phyloP scores from a whole-genome alignment of 768 basidiomycete genomes.

The Naganishia antarctica region DNA sequence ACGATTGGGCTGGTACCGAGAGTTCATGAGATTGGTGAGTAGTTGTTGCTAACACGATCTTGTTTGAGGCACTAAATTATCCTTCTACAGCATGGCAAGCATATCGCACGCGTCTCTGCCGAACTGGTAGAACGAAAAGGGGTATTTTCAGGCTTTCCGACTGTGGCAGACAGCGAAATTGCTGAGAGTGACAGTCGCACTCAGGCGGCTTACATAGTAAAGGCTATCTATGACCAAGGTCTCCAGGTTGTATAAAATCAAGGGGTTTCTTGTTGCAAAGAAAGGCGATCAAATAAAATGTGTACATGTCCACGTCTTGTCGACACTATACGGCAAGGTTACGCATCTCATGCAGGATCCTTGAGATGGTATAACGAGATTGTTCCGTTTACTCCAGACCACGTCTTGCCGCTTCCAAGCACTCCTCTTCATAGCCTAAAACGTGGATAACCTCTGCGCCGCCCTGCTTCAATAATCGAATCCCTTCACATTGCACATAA shows the following conservation, averaged over 20 bases:
- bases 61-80: neutral
- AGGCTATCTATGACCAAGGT: slow-evolving; percentile 20
- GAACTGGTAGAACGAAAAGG: slow-evolving; percentile 8
- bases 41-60: neutral
- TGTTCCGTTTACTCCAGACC: slow-evolving; percentile 36
- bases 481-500: slow-evolving; percentile 90
- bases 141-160: neutral
- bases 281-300: too few relatives aligned
- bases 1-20: slow-evolving; percentile 42
- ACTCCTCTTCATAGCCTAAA: slow-evolving; percentile 66
- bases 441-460: slow-evolving; percentile 44
- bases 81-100: slow-evolving; percentile 1
- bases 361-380: neutral
- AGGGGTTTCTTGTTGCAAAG: too few relatives aligned
- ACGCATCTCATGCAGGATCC: neutral
- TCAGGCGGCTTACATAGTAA: slow-evolving; percentile 7
- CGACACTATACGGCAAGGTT: neutral
- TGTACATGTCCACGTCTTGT: too few relatives aligned
- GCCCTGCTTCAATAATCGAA: slow-evolving; percentile 53
- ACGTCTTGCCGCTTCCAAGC: slow-evolving; percentile 71
- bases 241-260: slow-evolving; percentile 3
- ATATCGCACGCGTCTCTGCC: slow-evolving; percentile 6
- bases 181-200: neutral
- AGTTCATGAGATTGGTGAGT: slow-evolving; percentile 44
- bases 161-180: neutral